A percentile compares a stretch with the other conserved stretches of the same genome.
phyloP scores from a whole-genome alignment of 2,329 filamentous ascomycete species.

The Phyllosticta citrichinensis region DNA sequence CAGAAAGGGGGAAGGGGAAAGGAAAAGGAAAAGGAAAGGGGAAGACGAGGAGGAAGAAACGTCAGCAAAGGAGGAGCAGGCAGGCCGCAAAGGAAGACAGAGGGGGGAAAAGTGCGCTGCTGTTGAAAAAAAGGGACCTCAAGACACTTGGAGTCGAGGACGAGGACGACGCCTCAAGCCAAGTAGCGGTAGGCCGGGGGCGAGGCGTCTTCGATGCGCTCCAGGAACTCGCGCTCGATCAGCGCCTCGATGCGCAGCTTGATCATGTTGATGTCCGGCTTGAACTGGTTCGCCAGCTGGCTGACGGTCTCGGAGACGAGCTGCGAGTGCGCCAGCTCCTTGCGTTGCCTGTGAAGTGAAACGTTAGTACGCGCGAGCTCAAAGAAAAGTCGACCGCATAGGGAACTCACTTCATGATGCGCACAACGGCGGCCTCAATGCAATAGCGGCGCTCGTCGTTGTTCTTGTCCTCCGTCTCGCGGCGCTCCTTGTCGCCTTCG shows the following conservation, averaged over 20 bases:
- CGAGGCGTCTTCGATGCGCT: constrained; percentile 57
- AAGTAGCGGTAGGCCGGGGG: constrained; percentile 60
- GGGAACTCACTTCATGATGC: constrained; percentile 70
- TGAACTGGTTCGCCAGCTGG: constrained; percentile 61
- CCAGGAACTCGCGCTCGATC: constrained; percentile 67
- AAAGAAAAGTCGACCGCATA: background rate
- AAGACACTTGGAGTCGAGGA: too few species aligned
- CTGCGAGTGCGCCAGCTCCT: constrained; percentile 57
- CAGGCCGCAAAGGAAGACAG: too few species aligned
- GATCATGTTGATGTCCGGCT: constrained; percentile 65
- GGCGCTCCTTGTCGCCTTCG: constrained; percentile 58
- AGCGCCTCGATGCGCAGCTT: constrained; percentile 74
- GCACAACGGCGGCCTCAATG: constrained; percentile 66
- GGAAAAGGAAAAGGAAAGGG: too few species aligned
- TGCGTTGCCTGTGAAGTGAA: constrained; percentile 51
- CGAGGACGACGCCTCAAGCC: constrained; percentile 40
- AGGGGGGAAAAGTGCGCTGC: too few species aligned
- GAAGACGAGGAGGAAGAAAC: too few species aligned
- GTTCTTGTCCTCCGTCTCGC: constrained; percentile 66
- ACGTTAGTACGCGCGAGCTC: background rate
- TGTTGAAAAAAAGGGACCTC: too few species aligned
- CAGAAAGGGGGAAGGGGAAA: too few species aligned
- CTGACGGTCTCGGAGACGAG: constrained; percentile 62
- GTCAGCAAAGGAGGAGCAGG: too few species aligned
- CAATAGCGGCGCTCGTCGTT: constrained; percentile 60